phyloP scores from a whole-genome alignment of 208 protist species.

The Zelonia costaricensis region DNA sequence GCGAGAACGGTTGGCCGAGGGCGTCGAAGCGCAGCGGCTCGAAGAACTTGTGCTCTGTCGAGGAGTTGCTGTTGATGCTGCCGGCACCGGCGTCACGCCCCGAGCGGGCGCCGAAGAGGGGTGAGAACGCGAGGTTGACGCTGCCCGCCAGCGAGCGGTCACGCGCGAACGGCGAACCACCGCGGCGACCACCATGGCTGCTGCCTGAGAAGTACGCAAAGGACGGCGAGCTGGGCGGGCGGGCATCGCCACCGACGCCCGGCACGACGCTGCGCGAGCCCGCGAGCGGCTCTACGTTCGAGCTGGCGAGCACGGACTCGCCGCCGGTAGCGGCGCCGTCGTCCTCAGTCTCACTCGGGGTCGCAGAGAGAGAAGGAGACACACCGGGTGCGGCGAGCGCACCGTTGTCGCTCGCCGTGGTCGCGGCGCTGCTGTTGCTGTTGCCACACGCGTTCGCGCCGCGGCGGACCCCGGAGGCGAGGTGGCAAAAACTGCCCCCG shows the following conservation, averaged over 20 bases:
- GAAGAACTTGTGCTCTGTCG: constrained; percentile 16
- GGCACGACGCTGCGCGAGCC: background rate
- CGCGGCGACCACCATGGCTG: background rate
- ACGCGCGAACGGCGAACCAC: background rate
- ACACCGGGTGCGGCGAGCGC: too few relatives aligned
- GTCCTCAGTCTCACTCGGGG: constrained; percentile 6
- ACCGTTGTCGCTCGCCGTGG: too few relatives aligned
- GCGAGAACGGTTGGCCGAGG: background rate
- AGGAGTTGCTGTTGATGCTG: constrained; percentile 2
- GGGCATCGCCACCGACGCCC: background rate
- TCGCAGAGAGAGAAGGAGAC: constrained; percentile 4
- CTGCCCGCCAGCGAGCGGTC: background rate
- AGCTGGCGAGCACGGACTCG: background rate
- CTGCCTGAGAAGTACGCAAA: constrained; percentile 21
- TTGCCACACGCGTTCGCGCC: too few relatives aligned
- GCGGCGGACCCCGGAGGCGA: too few relatives aligned
- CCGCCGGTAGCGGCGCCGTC: background rate
- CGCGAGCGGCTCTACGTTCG: background rate
- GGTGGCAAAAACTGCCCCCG: too few relatives aligned
- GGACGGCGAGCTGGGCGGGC: constrained; percentile 20
- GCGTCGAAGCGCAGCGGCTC: constrained; percentile 19
- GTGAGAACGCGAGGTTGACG: too few relatives aligned
- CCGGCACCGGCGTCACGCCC: background rate
- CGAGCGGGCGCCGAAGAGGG: background rate
- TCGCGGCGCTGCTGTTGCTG: too few relatives aligned